Evolutionary conservation across 2,329 filamentous ascomycete genomes (phyloP), one percentile per base, ranked within the genome.

Genomic region (Penicillium sp.): DNA sequence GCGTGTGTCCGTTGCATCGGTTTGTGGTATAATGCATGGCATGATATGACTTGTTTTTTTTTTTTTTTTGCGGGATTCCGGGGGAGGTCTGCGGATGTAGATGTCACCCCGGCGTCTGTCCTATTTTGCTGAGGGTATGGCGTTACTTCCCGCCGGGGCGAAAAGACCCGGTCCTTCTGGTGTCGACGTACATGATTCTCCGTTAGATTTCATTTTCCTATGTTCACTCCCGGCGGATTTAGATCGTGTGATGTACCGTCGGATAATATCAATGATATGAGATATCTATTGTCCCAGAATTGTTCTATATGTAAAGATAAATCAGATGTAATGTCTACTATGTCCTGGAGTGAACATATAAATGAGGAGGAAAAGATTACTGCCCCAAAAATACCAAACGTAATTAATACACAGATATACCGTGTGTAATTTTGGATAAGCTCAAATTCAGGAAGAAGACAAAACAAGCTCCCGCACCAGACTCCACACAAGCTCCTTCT

Each of bases 21-120:
- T 67, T 66, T 66, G 60, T 69, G 70, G 68, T 65, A 72, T 67
- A 71, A 72, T 69, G 70, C 69, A 73, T 72, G 70, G 70, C 71
- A 72, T 73, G 69, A 71, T 66, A 71, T 68, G 68, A 64, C 60
- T 56, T 55, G 46, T 26, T 55, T 56, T 55, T n/a, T n/a, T n/a
- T n/a, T n/a, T n/a, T 55, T 56, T 55, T 64, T 64, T 66, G 61
- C 60, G 60, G 63, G 61, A 60, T 58, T 53, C 49, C 47, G 53
- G 50, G 49, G 51, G 43, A 50, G 48, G 38, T 52, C 49, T 44
- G 40, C 47, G 52, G 49, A 43, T 51, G 55, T 57, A 49, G 51
- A 52, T 53, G 53, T 55, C 56, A 44, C 52, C 38, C 45, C 53
- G 54, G 57, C 57, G 54, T 61, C 52, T 65, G 61, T 64, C 57